Percentiles rank a stretch among this genome's conserved stretches.
phyloP scores from a whole-genome alignment of 2,329 filamentous ascomycete genomes.

The Cryphonectria japonica region DNA sequence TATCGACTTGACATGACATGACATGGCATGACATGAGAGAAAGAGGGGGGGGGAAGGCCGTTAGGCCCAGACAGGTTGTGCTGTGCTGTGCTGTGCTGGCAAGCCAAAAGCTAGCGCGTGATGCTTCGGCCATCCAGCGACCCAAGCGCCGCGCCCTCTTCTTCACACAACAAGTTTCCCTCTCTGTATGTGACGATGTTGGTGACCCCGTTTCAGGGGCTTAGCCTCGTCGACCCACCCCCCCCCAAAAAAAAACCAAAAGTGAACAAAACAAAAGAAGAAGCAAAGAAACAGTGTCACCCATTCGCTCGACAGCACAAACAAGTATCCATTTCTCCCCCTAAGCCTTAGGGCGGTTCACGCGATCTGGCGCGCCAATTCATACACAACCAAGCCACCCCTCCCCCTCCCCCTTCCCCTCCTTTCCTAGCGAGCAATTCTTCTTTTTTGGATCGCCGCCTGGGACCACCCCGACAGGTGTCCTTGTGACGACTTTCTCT shows the following conservation, averaged over 20 bases:
- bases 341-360: not conserved
- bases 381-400: not conserved
- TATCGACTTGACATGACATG: not conserved
- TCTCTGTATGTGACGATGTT: not conserved
- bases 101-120: not conserved
- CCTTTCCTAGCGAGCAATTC: not conserved
- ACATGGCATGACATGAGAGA: not conserved
- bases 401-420: too few species aligned
- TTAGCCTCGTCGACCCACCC: not conserved
- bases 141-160: not conserved
- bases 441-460: not conserved
- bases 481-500: conserved; percentile 4
- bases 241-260: not conserved
- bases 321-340: not conserved
- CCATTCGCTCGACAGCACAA: not conserved
- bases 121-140: conserved; percentile 7
- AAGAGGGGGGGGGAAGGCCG: too few species aligned
- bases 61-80: not conserved
- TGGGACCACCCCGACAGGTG: not conserved
- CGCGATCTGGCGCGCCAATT: not conserved
- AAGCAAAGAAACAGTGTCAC: not conserved
- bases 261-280: not conserved
- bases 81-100: conserved; percentile 5
- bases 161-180: not conserved
- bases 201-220: conserved; percentile 20